Evolutionary conservation across 148 eudicot species (phyloP), one percentile per base, ranked within the genome.

Genomic region (Arctostaphylos glauca): DNA sequence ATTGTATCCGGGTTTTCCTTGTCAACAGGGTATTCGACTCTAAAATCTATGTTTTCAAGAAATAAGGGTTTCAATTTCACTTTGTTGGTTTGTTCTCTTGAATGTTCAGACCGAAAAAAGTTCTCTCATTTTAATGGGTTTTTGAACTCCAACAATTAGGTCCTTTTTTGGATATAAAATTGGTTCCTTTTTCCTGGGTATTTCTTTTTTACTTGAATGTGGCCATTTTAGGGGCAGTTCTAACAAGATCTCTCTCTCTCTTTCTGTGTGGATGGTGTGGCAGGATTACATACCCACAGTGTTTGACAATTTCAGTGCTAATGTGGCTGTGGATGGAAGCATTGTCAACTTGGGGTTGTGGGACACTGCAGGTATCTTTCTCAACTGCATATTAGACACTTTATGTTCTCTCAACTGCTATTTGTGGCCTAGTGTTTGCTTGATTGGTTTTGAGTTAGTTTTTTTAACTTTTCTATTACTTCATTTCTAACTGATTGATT

Each of bases 281-380:
- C 93, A 93, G 94, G 97, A 93, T 79, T 93, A 93, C 75, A 84
- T 93, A 46, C 97, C 97, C 44, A 93, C 97, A 66, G 97, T 93
- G 46, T 93, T 93, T 87, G 97, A 93, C 86, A 93, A 93, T 87
- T 93, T 93, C 86, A 93, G 97, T 88, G 94, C 97, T 50, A 93
- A 93, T 92, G 97, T 93, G 79, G 86, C 91, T 88, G 95, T 92
- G 71, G 95, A 92, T 87, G 85, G 98, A 54, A 93, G 83, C 82
- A 91, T 93, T 92, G 96, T 95, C 64, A 95, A 95, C 84, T 86
- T 95, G 85, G 98, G 98, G 19, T 87, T 95, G 4, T 95, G 98
- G 98, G 98, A 95, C 64, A 82, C 98, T 87, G 98, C 98, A 79
- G 98, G 98, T 95, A 90, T 72, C 6, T 48, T 71, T 74, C 68